A percentile compares a stretch with the other conserved stretches of the same genome.
These are phyloP conservation scores for Trypanosoma melophagium DNA, from an alignment of 208 protist species.

Conservation along the genomic window DNA sequence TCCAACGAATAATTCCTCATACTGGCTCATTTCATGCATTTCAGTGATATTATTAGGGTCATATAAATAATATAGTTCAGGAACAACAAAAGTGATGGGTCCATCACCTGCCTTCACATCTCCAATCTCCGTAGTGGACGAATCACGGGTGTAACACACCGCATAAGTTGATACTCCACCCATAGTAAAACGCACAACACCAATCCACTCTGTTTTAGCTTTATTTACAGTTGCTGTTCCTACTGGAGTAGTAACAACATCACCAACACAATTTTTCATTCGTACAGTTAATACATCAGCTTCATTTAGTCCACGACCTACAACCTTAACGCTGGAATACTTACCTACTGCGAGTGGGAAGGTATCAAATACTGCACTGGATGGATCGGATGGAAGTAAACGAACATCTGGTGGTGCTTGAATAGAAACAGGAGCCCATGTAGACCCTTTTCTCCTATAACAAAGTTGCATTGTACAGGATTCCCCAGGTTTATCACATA, in stretches of 20 bases:
- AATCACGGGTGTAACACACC: conserved; percentile 67
- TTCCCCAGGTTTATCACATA: conserved; percentile 51
- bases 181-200: conserved; percentile 63
- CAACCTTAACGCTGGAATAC: conserved; percentile 86
- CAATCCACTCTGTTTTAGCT: conserved; percentile 56
- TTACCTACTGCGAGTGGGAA: conserved; percentile 61
- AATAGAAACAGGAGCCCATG: conserved; percentile 78
- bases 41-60: conserved; percentile 46
- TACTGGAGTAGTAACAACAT: conserved; percentile 41
- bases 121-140: conserved; percentile 63
- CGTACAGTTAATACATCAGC: conserved; percentile 56
- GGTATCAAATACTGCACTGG: conserved; percentile 60
- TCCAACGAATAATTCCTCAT: conserved; percentile 69
- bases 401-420: conserved; percentile 15
- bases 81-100: conserved; percentile 43
- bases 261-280: conserved; percentile 37
- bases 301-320: conserved; percentile 40
- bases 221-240: conserved; percentile 34
- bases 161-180: conserved; percentile 31
- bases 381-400: conserved; percentile 72
- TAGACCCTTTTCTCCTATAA: conserved; percentile 64
- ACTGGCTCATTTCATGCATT: conserved; percentile 45
- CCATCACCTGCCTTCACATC: conserved; percentile 39
- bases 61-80: conserved; percentile 62
- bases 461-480: conserved; percentile 82